Conservation (phyloP, 441 rosid genomes). For the Populus tomentosa region DNA sequence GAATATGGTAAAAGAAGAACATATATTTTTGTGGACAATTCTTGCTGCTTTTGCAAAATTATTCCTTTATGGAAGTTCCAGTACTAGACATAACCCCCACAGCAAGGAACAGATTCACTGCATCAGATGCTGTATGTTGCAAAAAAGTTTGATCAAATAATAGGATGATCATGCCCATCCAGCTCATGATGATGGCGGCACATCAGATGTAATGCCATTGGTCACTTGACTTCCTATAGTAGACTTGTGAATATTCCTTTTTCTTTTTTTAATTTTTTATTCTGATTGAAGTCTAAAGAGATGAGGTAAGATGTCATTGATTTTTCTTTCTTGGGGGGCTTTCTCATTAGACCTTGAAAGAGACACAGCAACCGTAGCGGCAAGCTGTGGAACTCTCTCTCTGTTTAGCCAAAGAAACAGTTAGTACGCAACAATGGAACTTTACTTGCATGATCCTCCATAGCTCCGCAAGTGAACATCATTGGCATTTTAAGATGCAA, state of each 20-base stretch:
- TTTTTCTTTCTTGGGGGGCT: background rate
- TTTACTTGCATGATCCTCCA: background rate
- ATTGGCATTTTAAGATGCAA: background rate
- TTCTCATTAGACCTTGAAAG: background rate
- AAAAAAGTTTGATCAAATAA: background rate
- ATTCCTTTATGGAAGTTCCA: background rate
- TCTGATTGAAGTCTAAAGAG: background rate
- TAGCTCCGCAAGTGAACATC: background rate
- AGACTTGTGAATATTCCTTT: background rate
- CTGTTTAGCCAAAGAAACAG: too few species aligned
- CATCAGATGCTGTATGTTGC: background rate
- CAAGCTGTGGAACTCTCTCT: background rate
- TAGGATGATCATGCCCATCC: background rate
- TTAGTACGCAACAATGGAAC: background rate
- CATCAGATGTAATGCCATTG: background rate
- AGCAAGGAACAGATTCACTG: background rate
- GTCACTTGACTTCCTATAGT: background rate
- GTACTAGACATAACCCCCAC: background rate
- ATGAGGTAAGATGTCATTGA: constrained; percentile 12
- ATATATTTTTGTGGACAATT: background rate
- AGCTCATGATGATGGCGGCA: background rate
- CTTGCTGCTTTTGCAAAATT: constrained; percentile 8
- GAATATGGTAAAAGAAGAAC: background rate
- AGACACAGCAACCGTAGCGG: background rate
- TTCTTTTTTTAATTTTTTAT: background rate